Evolutionary conservation across 345 rosid genomes (phyloP).

Genomic region (Leavenworthia alabamica): DNA sequence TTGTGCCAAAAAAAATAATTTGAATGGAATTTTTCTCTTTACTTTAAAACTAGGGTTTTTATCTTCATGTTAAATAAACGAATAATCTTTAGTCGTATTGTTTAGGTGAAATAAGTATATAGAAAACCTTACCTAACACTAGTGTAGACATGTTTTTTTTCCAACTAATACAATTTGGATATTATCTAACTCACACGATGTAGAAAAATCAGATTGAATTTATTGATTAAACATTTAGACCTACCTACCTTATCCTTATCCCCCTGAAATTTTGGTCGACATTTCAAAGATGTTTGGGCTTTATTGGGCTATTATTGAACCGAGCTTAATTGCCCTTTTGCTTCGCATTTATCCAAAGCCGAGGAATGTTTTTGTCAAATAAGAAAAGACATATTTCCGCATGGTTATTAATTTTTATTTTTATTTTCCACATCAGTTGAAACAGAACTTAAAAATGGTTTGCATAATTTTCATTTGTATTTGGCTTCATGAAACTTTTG

Average conservation of each 20-base stretch:
- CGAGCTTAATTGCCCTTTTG: neutral
- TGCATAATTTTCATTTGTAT: neutral
- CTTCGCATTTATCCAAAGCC: neutral
- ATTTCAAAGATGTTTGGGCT: constrained; percentile 12
- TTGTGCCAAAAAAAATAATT: neutral
- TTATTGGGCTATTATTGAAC: constrained; percentile 4
- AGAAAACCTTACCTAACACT: neutral
- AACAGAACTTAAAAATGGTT: neutral
- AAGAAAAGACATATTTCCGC: neutral
- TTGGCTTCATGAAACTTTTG: neutral
- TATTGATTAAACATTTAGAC: neutral
- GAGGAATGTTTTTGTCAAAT: neutral
- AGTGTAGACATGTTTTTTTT: neutral
- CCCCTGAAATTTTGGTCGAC: neutral
- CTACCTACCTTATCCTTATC: neutral
- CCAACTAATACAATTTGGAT: neutral
- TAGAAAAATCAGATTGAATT: neutral
- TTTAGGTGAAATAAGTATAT: constrained; percentile 4
- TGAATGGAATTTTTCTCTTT: neutral
- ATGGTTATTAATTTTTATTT: neutral
- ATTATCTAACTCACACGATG: neutral
- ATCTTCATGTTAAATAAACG: neutral
- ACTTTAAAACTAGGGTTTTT: neutral
- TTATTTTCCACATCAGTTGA: neutral
- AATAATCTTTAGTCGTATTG: neutral